Conservation (phyloP, 2,329 filamentous ascomycete species). For the Pestalotiopsis sp. region DNA sequence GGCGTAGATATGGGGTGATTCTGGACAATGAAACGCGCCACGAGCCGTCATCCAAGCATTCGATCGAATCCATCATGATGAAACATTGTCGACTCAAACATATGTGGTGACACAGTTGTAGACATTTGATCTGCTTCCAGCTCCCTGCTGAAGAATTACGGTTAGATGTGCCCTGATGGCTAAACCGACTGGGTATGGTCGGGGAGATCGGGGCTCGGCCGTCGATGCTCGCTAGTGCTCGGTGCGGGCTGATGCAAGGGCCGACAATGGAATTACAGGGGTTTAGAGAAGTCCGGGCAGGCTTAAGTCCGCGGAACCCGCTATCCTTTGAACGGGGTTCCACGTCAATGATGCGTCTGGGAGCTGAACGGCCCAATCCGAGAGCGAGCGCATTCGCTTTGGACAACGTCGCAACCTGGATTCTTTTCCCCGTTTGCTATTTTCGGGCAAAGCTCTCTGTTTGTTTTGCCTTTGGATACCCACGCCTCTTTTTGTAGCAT, state of each 20-base stretch:
- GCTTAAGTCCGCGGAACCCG: conserved; percentile 16
- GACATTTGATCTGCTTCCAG: no score
- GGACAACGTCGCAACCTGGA: not conserved
- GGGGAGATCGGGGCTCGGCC: not conserved
- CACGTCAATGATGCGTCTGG: conserved; percentile 13
- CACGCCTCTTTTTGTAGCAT: not conserved
- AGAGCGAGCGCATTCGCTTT: conserved; percentile 9
- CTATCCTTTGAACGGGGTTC: not conserved
- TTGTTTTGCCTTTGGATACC: no score
- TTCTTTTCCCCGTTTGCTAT: not conserved
- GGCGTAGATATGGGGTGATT: not conserved
- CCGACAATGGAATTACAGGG: conserved; percentile 10
- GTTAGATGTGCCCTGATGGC: not conserved
- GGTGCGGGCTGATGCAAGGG: conserved; percentile 13
- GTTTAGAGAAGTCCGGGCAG: not conserved
- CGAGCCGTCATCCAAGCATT: not conserved
- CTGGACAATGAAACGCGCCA: not conserved
- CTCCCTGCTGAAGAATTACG: no score
- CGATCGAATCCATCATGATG: not conserved
- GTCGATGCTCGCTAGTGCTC: not conserved
- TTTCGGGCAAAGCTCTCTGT: not conserved
- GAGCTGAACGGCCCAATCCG: conserved; percentile 11
- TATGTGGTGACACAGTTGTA: no score
- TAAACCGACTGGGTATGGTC: not conserved
- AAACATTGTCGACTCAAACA: not conserved